Conservation (phyloP, 148 eudicot species). For the Mesembryanthemum crystallinum region DNA sequence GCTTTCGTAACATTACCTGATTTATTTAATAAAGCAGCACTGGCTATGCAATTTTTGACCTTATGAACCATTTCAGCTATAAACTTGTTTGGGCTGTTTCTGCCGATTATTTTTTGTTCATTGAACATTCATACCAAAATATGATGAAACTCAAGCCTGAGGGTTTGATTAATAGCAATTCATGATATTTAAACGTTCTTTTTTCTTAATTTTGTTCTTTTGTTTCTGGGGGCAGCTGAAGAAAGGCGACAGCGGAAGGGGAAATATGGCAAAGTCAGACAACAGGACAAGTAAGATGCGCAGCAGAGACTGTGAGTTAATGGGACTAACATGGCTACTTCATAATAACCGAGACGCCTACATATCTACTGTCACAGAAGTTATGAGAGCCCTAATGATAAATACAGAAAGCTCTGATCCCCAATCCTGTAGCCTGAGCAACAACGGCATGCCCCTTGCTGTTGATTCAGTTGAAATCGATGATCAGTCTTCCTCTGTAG, state of each 20-base stretch:
- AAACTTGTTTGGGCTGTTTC: background rate
- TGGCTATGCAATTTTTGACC: conserved; percentile 5
- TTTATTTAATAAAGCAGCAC: background rate
- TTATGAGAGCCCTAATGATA: conserved; percentile 71
- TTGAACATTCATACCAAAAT: background rate
- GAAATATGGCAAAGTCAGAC: conserved; percentile 39
- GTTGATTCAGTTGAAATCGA: conserved; percentile 74
- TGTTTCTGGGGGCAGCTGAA: conserved; percentile 42
- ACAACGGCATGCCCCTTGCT: conserved; percentile 86
- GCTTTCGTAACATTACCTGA: conserved; percentile 7
- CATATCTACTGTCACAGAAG: conserved; percentile 70
- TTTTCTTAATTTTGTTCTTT: background rate
- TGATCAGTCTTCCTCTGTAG: conserved; percentile 41
- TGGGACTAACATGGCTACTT: conserved; percentile 96
- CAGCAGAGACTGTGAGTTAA: conserved; percentile 68
- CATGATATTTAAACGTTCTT: background rate
- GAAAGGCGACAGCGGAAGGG: conserved; percentile 32
- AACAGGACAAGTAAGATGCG: conserved; percentile 63
- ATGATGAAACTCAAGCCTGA: background rate
- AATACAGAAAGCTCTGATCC: conserved; percentile 48
- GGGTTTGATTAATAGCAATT: background rate
- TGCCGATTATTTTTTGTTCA: background rate
- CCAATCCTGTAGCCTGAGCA: conserved; percentile 55
- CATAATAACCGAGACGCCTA: conserved; percentile 67
- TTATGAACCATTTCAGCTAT: background rate